Percentiles rank a stretch among this genome's conserved stretches.
phyloP scores from a whole-genome alignment of 257 asterid species.

The Nicotiana tabacum region DNA sequence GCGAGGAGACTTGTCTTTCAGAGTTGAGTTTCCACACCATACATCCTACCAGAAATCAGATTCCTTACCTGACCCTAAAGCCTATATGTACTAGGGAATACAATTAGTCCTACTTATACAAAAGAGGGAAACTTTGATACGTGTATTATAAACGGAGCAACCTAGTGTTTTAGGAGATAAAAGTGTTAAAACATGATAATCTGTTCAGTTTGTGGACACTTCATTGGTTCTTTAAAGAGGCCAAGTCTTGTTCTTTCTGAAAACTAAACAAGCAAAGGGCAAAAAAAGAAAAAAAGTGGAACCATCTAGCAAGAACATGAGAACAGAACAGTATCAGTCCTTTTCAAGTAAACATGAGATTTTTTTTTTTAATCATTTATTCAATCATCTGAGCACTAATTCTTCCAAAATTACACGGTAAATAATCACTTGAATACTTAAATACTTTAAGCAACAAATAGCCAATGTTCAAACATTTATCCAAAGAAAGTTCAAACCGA shows the following conservation, averaged over 20 bases:
- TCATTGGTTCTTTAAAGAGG: background rate
- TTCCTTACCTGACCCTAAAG: background rate
- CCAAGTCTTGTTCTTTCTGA: background rate
- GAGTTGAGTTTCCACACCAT: background rate
- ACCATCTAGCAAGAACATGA: background rate
- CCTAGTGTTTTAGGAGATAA: background rate
- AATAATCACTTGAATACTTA: background rate
- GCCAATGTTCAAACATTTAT: background rate
- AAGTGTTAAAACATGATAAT: background rate
- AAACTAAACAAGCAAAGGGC: background rate
- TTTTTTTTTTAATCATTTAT: background rate
- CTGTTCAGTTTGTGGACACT: background rate
- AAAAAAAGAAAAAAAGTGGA: background rate
- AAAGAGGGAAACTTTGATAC: background rate
- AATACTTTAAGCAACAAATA: background rate
- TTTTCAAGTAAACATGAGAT: background rate
- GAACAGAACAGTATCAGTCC: background rate
- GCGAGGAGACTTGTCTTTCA: background rate
- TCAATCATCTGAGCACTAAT: background rate
- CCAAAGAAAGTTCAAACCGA: background rate
- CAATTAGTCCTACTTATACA: background rate
- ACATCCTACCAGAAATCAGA: background rate
- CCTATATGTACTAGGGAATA: background rate
- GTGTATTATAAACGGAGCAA: background rate
- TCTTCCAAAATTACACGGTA: background rate